Evolutionary conservation across 1,284 basidiomycete genomes (phyloP), one percentile per base, ranked within the genome.

Genomic region (Cryptococcus sp.): DNA sequence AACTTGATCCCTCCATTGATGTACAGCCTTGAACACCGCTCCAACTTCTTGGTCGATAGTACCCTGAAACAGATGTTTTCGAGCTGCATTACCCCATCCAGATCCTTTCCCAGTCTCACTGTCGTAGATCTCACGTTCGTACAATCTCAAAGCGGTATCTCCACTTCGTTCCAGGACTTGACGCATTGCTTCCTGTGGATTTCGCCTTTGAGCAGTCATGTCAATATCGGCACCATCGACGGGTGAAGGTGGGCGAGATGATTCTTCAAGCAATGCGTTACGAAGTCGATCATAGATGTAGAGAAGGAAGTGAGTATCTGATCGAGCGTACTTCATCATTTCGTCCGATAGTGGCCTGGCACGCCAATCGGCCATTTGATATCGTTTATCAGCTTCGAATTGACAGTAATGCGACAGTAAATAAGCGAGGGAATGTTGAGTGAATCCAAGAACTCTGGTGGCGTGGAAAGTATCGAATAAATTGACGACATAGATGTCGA

Each of bases 391-490:
- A 0, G 94, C 83, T n/a, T 82, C 81, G 66, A 93, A 93, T 64
- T 88, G 83, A 67, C 88, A 92, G 67, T 91, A 98, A 76, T 87
- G 85, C 63, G 86, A 82, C n/a, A 98, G 81, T 10, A 98, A 79
- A 43, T 85, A 82, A 0, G 88, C 88, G 9, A 98, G 83, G 1
- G 86, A 86, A 62, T 91, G 87, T 44, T 85, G 81, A 0, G 87
- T 85, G 64, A 92, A 88, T 19, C 86, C 84, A 49, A 96, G 78
- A 0, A 89, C 78, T 64, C 87, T 88, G 0, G 91, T 90, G 1
- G 94, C 94, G 64, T 98, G 92, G 70, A 85, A 98, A 0, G 96
- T 98, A 70, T 98, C 94, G 69, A 98, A 98, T 9, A 98, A 76
- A 56, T 91, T 90, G 55, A 98, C 92, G 45, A 98, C 80, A 72